Evolutionary conservation across 495 filamentous ascomycete genomes (phyloP).

Genomic region (Elaphomyces granulatus): DNA sequence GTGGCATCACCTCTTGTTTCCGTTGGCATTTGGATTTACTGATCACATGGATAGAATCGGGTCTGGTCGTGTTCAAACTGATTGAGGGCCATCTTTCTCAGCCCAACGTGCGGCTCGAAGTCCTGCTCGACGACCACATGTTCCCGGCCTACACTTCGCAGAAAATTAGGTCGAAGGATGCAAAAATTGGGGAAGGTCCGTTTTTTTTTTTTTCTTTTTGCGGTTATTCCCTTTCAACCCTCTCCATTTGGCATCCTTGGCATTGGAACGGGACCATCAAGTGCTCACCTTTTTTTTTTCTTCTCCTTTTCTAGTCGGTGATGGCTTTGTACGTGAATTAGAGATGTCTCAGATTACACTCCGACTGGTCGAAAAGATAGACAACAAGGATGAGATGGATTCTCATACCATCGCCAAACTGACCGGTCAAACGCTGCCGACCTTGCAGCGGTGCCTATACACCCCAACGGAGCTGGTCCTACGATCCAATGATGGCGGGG

Average conservation of each 20-base stretch:
- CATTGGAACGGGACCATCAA: too few species aligned
- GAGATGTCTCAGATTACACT: conserved; percentile 90
- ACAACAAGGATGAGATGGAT: conserved; percentile 57
- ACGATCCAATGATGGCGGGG: conserved; percentile 56
- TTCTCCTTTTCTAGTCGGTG: conserved; percentile 42
- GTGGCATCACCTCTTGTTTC: too few species aligned
- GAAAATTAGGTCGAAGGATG: conserved; percentile 47
- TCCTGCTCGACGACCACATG: conserved; percentile 86
- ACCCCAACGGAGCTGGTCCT: conserved; percentile 72
- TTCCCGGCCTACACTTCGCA: conserved; percentile 80
- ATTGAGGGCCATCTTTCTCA: conserved; percentile 73
- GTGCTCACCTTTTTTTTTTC: background rate
- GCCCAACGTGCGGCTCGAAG: conserved; percentile 64
- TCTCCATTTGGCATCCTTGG: too few species aligned
- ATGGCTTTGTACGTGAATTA: conserved; percentile 90
- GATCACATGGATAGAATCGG: conserved; percentile 45
- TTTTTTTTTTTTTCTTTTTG: conserved; percentile 4
- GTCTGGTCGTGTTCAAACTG: conserved; percentile 86
- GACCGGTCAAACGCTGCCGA: conserved; percentile 70
- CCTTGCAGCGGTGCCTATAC: conserved; percentile 77
- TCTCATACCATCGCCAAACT: conserved; percentile 68
- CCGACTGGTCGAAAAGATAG: conserved; percentile 58
- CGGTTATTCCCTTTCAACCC: background rate
- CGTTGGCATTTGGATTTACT: background rate
- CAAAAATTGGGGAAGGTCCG: conserved; percentile 66